Base-by-base conservation (phyloP, 2,329 filamentous ascomycete species). In the Teratosphaeria gauchensis region DNA sequence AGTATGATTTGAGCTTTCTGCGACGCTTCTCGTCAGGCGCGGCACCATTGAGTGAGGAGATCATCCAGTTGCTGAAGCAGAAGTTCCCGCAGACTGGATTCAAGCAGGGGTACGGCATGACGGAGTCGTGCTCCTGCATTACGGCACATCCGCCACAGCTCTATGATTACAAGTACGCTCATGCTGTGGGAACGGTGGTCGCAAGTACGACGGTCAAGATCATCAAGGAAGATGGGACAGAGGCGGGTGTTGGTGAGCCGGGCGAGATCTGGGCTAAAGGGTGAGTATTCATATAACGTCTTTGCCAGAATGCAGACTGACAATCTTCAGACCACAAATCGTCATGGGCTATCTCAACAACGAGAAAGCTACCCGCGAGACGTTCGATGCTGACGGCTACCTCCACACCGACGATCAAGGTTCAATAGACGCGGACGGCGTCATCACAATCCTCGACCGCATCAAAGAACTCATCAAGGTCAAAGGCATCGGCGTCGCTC, bases 381-480 rank as follows among this genome's bases (percentile, higher is more conserved):
- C 77, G 0, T 80, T 78, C 52, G 76, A 77, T 53, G 60, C 60
- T 2, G 77, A 80, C 0, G 79, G 80, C 0, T 84, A 76, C 67
- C 68, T 84, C 55, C 81, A 84, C 58, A 87, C 84, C 0, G 84
- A 77, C 0, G 82, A 84, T 56, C 76, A 80, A 54, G 84, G 83
- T 2, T 68, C 72, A 2, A 79, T 86, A n/a, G 80, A 84, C 57
- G 66, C 71, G 0, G 77, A 84, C 58, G 83, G 81, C 0, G 75
- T 84, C 61, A 74, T 87, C 11, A 78, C 78, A 28, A 83, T 85
- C 58, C 76, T 77, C 0, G 84, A 87, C 64, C 77, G 84, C 0
- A 82, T 87, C 68, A 88, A 87, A 72, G 84, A 87, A 69, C 80
- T 86, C 76, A 84, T 86, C 70, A 87, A 87, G 67, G 84, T 86